Conservation (phyloP, 495 filamentous ascomycete species). For the Bacidia rubella region DNA sequence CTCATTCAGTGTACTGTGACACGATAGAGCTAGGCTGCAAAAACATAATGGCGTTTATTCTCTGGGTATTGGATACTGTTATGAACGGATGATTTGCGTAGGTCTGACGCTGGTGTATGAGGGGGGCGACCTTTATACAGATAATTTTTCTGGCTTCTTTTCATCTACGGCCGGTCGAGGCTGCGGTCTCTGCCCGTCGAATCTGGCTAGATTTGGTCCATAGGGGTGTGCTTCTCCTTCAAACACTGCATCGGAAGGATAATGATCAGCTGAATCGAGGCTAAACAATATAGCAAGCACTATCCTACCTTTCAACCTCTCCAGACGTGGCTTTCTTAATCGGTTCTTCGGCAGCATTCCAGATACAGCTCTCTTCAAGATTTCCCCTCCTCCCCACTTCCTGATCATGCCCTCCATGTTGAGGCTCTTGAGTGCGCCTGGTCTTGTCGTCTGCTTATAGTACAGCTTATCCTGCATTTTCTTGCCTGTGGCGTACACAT, state of each 20-base stretch:
- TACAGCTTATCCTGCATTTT: conserved; percentile 91
- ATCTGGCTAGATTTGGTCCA: conserved; percentile 69
- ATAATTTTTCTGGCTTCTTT: conserved; percentile 17
- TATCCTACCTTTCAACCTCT: conserved; percentile 75
- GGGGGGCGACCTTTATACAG: too few relatives aligned
- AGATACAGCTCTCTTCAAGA: conserved; percentile 78
- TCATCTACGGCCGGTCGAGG: conserved; percentile 32
- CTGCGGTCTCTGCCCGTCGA: conserved; percentile 29
- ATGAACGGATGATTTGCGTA: neutral
- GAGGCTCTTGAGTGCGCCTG: conserved; percentile 72
- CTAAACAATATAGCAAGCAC: conserved; percentile 17
- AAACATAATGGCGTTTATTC: too few relatives aligned
- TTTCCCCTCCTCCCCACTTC: conserved; percentile 90
- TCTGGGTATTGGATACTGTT: neutral
- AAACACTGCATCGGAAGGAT: conserved; percentile 44
- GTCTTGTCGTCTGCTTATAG: conserved; percentile 82
- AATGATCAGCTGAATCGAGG: neutral
- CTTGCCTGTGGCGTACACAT: conserved; percentile 76
- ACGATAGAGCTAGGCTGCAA: conserved; percentile 36
- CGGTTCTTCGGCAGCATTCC: conserved; percentile 98
- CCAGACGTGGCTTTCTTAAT: conserved; percentile 70
- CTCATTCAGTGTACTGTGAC: conserved; percentile 90
- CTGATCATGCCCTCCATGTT: conserved; percentile 90
- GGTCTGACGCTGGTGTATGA: too few relatives aligned
- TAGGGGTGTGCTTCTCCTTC: conserved; percentile 86